Evolutionary conservation across 345 rosid species (phyloP).

Genomic region (Capsella bursapastoris): DNA sequence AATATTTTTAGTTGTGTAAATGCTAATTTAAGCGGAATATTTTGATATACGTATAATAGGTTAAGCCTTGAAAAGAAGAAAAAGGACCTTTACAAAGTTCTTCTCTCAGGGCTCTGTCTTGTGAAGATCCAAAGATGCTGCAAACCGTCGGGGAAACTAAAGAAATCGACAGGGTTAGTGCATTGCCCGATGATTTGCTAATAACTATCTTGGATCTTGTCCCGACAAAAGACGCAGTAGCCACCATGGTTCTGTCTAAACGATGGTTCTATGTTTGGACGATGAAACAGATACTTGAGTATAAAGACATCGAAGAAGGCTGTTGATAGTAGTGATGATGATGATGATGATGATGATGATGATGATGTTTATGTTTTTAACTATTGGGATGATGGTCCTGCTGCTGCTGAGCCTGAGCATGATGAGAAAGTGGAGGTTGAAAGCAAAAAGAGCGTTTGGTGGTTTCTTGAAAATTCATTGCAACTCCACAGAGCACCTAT

Average conservation of each 20-base stretch:
- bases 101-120: no score
- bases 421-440: background rate
- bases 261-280: background rate
- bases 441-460: slow-evolving; percentile 1
- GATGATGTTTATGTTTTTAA: no score
- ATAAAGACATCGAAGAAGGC: background rate
- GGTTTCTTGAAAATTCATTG: background rate
- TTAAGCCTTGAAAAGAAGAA: no score
- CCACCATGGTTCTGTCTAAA: slow-evolving; percentile 8
- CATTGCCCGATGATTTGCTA: background rate
- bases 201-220: background rate
- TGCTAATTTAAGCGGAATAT: no score
- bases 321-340: background rate
- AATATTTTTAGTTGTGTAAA: no score
- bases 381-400: no score
- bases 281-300: background rate
- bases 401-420: no score
- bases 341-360: background rate
- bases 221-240: background rate
- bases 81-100: no score
- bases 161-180: background rate
- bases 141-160: no score
- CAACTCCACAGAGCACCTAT: background rate
- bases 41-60: no score
- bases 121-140: no score